A percentile compares a stretch with the other conserved stretches of the same genome.
Conservation (phyloP, 2,329 filamentous ascomycete species). For the Teratosphaeria destructans region DNA sequence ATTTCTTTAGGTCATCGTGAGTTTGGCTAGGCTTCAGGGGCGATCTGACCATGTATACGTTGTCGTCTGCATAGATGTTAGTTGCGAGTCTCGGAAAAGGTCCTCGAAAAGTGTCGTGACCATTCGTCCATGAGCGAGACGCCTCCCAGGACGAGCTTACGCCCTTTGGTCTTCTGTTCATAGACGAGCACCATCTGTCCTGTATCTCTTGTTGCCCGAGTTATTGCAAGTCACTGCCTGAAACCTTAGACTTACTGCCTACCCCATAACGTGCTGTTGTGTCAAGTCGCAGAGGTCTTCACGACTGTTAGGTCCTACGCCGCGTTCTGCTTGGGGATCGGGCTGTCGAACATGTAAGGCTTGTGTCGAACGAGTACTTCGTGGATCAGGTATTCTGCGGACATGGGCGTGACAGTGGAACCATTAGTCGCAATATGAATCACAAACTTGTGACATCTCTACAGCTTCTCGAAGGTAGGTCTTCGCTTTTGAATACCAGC, state of each 20-base stretch:
- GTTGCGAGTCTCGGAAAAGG: not conserved
- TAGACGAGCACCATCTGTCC: slow-evolving; percentile 4
- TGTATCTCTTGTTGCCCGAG: not conserved
- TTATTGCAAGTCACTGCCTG: slow-evolving; percentile 2
- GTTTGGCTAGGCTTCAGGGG: slow-evolving; percentile 5
- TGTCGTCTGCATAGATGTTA: slow-evolving; percentile 5
- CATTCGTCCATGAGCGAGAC: slow-evolving; percentile 4
- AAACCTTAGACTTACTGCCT: not conserved
- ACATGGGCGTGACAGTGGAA: not conserved
- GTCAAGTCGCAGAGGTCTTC: too few species aligned
- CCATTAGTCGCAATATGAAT: not conserved
- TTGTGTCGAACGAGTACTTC: not conserved
- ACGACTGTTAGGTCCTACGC: not conserved
- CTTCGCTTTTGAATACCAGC: slow-evolving; percentile 69
- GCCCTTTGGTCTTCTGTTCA: slow-evolving; percentile 10
- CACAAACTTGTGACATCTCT: slow-evolving; percentile 1
- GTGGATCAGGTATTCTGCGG: not conserved
- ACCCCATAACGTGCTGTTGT: too few species aligned
- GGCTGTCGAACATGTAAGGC: not conserved
- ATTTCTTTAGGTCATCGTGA: slow-evolving; percentile 8
- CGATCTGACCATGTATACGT: slow-evolving; percentile 6
- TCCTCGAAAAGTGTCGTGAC: not conserved
- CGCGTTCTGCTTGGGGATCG: not conserved
- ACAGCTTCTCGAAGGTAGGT: slow-evolving; percentile 79
- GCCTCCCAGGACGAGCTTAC: slow-evolving; percentile 8